phyloP scores from a whole-genome alignment of 75 land plant species.

The Picea sitchensis region DNA sequence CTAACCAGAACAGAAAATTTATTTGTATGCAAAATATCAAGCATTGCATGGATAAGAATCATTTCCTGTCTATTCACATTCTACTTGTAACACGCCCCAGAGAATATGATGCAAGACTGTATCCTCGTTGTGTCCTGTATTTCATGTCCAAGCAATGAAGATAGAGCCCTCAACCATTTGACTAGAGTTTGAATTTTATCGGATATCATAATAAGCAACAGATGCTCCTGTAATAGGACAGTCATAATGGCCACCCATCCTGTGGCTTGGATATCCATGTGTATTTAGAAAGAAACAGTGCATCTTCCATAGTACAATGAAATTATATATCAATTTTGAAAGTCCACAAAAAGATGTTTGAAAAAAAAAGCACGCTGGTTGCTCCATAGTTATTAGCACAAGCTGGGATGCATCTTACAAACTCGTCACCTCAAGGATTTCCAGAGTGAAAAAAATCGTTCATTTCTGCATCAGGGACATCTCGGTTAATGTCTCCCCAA shows the following conservation, averaged over 20 bases:
- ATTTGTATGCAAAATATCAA: neutral
- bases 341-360: neutral
- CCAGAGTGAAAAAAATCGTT: neutral
- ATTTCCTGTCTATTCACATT: neutral
- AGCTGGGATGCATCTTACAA: neutral
- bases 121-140: neutral
- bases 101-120: neutral
- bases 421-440: neutral
- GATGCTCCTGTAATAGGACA: neutral
- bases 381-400: too few species aligned
- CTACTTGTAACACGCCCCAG: neutral
- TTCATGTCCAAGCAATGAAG: constrained; percentile 1
- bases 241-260: neutral
- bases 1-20: neutral
- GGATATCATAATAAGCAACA: neutral
- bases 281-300: neutral
- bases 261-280: neutral
- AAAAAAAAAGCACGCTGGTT: neutral
- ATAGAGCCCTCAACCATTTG: neutral
- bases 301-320: too few species aligned
- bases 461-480: neutral
- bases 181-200: neutral
- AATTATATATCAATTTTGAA: neutral
- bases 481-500: neutral
- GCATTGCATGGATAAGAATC: neutral